Evolutionary conservation across 2,329 filamentous ascomycete genomes (phyloP), one percentile per base, ranked within the genome.

Genomic region (Alternaria arborescens): DNA sequence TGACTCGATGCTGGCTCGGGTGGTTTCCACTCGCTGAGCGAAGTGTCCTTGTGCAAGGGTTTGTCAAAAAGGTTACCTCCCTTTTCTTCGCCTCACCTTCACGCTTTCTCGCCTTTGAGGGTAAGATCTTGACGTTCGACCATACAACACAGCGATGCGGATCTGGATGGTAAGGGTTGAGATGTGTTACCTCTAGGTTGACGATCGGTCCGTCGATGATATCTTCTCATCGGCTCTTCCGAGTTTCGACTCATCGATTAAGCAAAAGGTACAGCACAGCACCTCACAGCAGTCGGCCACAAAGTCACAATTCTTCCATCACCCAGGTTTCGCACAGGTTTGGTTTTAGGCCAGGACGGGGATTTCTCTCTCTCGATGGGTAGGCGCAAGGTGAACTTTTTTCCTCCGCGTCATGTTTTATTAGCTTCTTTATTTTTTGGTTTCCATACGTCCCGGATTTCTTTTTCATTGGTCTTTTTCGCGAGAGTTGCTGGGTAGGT

Each of bases 11-110:
- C 38, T 51, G 56, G 61, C 65, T 65, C 48, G 28, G 30, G 57
- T 48, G 52, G 52, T 62, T 60, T 66, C 62, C 53, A 61, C 55
- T 38, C 34, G 34, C 34, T n/a, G 34, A 16, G 16, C 34, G 7
- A 7, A 36, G 11, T 36, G 14, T 14, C 32, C 32, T 36, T 16
- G 1, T 36, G 32, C 59, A 71, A 71, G 71, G 76, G 76, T 78
- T 78, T 78, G 76, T 78, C 72, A 72, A 71, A 72, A 72, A 75
- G 57, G 74, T 74, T 77, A 74, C 68, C 64, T 73, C 69, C 69
- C 66, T 65, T 74, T 72, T 68, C 67, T 71, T 71, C 70, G 60
- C 65, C 70, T 70, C 69, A 12, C 4, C 32, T 16, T 36, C 36
- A 68, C 69, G 69, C 74, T 70, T 72, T 68, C 68, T 66, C 65